Base-by-base conservation (phyloP, 108 stramenopile genomes). In the Ochromonas danica region DNA sequence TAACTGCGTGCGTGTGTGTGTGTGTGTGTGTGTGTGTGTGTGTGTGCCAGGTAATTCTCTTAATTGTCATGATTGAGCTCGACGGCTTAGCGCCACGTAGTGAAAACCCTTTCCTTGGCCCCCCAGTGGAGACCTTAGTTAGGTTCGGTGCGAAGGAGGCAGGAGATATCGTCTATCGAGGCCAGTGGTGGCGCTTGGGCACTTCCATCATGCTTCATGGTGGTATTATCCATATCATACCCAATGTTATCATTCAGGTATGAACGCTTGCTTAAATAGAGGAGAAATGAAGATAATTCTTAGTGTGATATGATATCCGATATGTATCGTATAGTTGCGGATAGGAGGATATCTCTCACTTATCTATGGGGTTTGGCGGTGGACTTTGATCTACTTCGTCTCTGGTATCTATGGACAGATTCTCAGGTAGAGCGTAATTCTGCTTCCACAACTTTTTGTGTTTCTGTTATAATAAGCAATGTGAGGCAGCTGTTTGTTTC, bases 201-300 rank as follows among this genome's bases (percentile, higher is more conserved):
- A 14, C 91, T 30, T 90, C 97, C 1, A 91, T 95, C 87, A 87
- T 96, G 17, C 88, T 98, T 42, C 97, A 98, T 85, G 95, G 94
- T 0, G 97, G 97, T 0, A 41, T 98, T 43, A 86, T 98, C 6
- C 97, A 98, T 79, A 93, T 91, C 74, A 10, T 96, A n/a, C 84
- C 94, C 79, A 98, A 98, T 85, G 92, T 94, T 92, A 61, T 89
- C 17, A 94, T 92, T 0, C 79, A 96, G 51, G 88, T 88, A n/a
- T n/a, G n/a, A n/a, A n/a, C n/a, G n/a, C n/a, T n/a, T n/a, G n/a
- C n/a, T n/a, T n/a, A n/a, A n/a, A n/a, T n/a, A n/a, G n/a, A n/a
- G n/a, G n/a, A n/a, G n/a, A n/a, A n/a, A n/a, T n/a, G n/a, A n/a
- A n/a, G n/a, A n/a, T n/a, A n/a, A n/a, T n/a, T n/a, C n/a, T n/a